A percentile compares a stretch with the other conserved stretches of the same genome.
phyloP scores from a whole-genome alignment of 306 rosid genomes.

The Pueraria montana region DNA sequence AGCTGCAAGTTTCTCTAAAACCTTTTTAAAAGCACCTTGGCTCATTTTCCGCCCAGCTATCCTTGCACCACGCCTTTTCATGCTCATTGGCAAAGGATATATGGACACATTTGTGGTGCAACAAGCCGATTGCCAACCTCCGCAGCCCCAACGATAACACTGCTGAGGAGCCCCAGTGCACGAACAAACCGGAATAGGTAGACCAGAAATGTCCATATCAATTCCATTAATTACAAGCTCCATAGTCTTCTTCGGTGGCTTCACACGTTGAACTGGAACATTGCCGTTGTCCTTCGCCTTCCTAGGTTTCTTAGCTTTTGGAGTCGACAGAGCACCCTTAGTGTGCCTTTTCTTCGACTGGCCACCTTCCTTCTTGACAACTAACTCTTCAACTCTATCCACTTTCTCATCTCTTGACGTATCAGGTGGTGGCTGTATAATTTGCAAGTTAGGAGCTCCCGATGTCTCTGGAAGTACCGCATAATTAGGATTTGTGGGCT shows the following conservation, averaged over 20 bases:
- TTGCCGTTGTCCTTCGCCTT: constrained; percentile 70
- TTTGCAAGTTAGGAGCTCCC: constrained; percentile 70
- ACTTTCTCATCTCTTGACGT: constrained; percentile 71
- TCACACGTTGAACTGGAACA: constrained; percentile 67
- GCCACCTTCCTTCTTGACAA: constrained; percentile 67
- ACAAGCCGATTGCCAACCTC: constrained; percentile 99
- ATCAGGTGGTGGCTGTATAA: constrained; percentile 64
- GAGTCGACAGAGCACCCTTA: constrained; percentile 60
- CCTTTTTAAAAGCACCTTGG: constrained; percentile 97
- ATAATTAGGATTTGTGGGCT: constrained; percentile 72
- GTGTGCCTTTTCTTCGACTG: constrained; percentile 73
- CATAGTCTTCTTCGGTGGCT: constrained; percentile 77
- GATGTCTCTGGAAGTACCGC: constrained; percentile 76
- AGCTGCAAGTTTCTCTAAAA: constrained; percentile 91
- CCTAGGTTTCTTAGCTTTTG: constrained; percentile 83
- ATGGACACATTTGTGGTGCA: constrained; percentile 88
- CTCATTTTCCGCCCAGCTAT: constrained; percentile 99
- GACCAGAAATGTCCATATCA: constrained; percentile 87
- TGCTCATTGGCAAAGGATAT: constrained; percentile 96
- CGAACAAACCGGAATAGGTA: constrained; percentile 93
- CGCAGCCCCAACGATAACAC: constrained; percentile 97
- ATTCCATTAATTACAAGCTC: constrained; percentile 88
- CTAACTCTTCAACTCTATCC: constrained; percentile 66
- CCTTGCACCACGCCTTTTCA: constrained; percentile 93
- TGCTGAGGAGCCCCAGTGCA: constrained; percentile 93